Conservation (phyloP, 257 asterid genomes). For the Primulina eburnea region DNA sequence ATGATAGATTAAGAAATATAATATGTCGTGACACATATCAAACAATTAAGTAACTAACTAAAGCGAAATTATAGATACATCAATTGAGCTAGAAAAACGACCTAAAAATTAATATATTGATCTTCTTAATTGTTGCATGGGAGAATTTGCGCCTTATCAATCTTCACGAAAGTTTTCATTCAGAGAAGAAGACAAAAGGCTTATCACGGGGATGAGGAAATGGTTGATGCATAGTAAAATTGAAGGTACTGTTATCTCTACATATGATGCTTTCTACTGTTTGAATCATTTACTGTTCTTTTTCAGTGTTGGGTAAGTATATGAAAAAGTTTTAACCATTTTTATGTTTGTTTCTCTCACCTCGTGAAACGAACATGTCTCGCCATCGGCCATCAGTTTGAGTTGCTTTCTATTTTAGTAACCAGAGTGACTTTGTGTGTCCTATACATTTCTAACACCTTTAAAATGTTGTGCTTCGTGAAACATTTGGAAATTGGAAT, state of each 20-base stretch:
- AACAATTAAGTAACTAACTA: too few relatives aligned
- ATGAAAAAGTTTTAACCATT: background rate
- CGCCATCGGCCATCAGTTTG: background rate
- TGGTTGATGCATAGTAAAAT: constrained; percentile 45
- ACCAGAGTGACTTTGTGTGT: background rate
- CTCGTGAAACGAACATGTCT: background rate
- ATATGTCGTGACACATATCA: too few relatives aligned
- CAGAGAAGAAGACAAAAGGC: constrained; percentile 49
- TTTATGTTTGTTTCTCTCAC: background rate
- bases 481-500: constrained; percentile 21
- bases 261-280: constrained; percentile 12
- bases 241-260: constrained; percentile 38
- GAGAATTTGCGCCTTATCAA: constrained; percentile 55
- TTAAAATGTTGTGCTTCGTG: background rate
- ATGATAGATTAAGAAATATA: too few relatives aligned
- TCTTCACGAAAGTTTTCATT: constrained; percentile 45
- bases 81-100: too few relatives aligned
- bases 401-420: constrained; percentile 5
- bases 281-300: background rate
- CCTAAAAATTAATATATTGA: too few relatives aligned
- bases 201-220: constrained; percentile 38
- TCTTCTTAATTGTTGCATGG: too few relatives aligned
- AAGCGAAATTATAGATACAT: too few relatives aligned
- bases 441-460: background rate
- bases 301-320: background rate